Conservation (phyloP, 805 yeast genomes). For the Wickerhamomyces tratensis region DNA sequence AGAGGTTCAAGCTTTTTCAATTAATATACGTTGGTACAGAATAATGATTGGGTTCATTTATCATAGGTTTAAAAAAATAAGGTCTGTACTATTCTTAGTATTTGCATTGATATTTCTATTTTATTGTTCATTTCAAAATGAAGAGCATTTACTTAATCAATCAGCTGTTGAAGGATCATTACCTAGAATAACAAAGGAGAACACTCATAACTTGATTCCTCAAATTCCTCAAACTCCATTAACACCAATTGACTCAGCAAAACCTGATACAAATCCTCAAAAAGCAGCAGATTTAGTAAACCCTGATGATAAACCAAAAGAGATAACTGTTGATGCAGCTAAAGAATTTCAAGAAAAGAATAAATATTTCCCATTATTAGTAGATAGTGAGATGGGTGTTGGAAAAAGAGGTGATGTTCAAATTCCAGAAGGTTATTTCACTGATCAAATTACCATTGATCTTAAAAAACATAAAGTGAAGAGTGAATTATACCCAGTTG, state of each 20-base stretch:
- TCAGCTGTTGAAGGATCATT: constrained; percentile 14
- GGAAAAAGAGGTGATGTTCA: constrained; percentile 4
- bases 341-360: constrained; percentile 23
- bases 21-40: no score
- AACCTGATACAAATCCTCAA: background rate
- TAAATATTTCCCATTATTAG: constrained; percentile 27
- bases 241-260: background rate
- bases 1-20: no score
- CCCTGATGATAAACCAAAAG: background rate
- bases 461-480: constrained; percentile 8
- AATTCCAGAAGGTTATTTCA: constrained; percentile 13
- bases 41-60: no score
- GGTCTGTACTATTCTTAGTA: constrained; percentile 8
- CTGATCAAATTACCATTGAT: constrained; percentile 10
- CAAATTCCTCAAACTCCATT: no score
- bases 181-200: constrained; percentile 12
- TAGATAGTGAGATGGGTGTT: constrained; percentile 7
- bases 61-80: constrained; percentile 9
- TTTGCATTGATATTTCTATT: constrained; percentile 12
- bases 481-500: constrained; percentile 12
- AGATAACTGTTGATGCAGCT: constrained; percentile 4
- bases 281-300: background rate
- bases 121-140: constrained; percentile 18
- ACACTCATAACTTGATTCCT: no score
- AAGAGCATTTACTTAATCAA: constrained; percentile 14